phyloP scores from a whole-genome alignment of 2,329 filamentous ascomycete species.

The Neurospora sp. region DNA sequence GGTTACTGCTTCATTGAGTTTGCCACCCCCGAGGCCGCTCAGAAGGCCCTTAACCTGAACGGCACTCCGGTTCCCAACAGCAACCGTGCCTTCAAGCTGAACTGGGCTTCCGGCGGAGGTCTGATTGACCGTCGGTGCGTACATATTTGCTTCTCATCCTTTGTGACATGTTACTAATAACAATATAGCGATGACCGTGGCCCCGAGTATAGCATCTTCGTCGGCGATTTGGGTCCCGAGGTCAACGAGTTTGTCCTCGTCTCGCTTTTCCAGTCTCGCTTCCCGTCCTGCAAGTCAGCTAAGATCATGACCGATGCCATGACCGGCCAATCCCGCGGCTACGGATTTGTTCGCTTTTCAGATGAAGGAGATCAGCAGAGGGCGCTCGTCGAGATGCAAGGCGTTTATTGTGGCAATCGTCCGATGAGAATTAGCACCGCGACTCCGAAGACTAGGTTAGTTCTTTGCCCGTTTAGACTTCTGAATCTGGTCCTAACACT shows the following conservation, averaged over 20 bases:
- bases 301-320: slow-evolving; percentile 99
- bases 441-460: slow-evolving; percentile 81
- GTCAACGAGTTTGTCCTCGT: slow-evolving; percentile 98
- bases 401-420: slow-evolving; percentile 95
- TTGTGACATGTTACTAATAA: slow-evolving; percentile 10
- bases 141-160: slow-evolving; percentile 6
- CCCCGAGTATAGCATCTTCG: slow-evolving; percentile 94
- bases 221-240: slow-evolving; percentile 93
- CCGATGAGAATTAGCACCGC: slow-evolving; percentile 98
- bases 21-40: slow-evolving; percentile 67
- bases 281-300: slow-evolving; percentile 95
- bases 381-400: slow-evolving; percentile 95
- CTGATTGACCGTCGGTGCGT: slow-evolving; percentile 82
- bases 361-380: slow-evolving; percentile 95
- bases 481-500: neutral
- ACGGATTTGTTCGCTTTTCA: slow-evolving; percentile 95
- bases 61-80: slow-evolving; percentile 88
- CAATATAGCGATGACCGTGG: slow-evolving; percentile 76
- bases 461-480: neutral
- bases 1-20: slow-evolving; percentile 99
- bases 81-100: slow-evolving; percentile 91
- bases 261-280: slow-evolving; percentile 91
- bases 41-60: slow-evolving; percentile 84
- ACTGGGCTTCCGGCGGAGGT: slow-evolving; percentile 96
- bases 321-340: slow-evolving; percentile 92